A percentile compares a stretch with the other conserved stretches of the same genome.
Conservation (phyloP, 306 rosid species). For the Vicia sativa region DNA sequence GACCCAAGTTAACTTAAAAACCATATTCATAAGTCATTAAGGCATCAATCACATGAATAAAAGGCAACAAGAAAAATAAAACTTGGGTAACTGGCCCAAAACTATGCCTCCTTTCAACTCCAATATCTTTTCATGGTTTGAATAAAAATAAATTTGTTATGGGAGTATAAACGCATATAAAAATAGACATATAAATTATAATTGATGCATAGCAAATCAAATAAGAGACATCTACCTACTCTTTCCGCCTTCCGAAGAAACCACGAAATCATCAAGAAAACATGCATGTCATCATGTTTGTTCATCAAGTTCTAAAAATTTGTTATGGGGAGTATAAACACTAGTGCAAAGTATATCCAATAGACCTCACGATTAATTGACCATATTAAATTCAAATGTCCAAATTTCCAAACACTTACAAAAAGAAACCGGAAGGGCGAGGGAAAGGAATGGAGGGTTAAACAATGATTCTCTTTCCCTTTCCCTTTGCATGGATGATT, state of each 20-base stretch:
- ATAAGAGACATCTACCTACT: conserved; percentile 48
- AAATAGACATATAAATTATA: conserved; percentile 1
- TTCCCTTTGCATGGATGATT: not conserved
- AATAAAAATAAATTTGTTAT: not conserved
- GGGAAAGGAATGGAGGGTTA: not conserved
- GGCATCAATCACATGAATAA: conserved; percentile 14
- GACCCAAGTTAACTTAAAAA: conserved; percentile 14
- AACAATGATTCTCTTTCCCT: conserved; percentile 2
- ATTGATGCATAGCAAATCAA: conserved; percentile 18
- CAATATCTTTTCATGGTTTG: not conserved
- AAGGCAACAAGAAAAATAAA: conserved; percentile 16
- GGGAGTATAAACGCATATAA: not conserved
- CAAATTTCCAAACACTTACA: conserved; percentile 2
- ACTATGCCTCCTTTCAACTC: conserved; percentile 3
- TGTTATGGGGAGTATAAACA: conserved; percentile 18
- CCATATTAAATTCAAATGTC: conserved; percentile 14
- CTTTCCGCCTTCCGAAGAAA: conserved; percentile 80
- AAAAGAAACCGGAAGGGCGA: not conserved
- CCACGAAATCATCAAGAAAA: conserved; percentile 59
- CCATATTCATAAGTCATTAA: not conserved
- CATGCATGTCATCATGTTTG: conserved; percentile 20
- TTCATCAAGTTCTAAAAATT: conserved; percentile 15
- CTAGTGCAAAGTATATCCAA: conserved; percentile 24
- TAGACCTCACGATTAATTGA: conserved; percentile 4
- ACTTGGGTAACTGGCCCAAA: not conserved